Percentiles rank a stretch among this genome's conserved stretches.
These are phyloP conservation scores for Alternaria gansuensis DNA, from an alignment of 2,329 filamentous ascomycete genomes.

Conservation along the genomic window DNA sequence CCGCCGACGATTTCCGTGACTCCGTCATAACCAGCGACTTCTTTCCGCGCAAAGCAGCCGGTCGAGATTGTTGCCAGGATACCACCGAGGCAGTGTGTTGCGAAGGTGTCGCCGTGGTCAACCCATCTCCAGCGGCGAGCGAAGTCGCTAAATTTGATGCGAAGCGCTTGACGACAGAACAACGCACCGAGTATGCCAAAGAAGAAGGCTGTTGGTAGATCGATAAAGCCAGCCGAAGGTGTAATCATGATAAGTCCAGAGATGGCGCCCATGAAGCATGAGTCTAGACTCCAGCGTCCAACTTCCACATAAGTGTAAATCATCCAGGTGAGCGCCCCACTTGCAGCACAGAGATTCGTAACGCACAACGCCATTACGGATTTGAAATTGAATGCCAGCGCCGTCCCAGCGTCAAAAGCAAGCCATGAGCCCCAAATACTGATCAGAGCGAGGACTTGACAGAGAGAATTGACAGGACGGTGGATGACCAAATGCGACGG, in stretches of 20 bases:
- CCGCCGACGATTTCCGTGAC: conserved; percentile 60
- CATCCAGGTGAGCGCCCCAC: conserved; percentile 60
- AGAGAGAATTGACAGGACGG: conserved; percentile 60
- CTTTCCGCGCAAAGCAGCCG: conserved; percentile 61
- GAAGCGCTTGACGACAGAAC: conserved; percentile 61
- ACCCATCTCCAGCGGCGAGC: conserved; percentile 62
- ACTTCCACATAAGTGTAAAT: conserved; percentile 56
- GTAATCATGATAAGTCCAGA: conserved; percentile 64
- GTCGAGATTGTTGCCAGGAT: conserved; percentile 62
- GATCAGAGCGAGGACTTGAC: conserved; percentile 59
- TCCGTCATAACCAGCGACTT: conserved; percentile 64
- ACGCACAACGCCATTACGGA: conserved; percentile 61
- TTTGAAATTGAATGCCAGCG: conserved; percentile 60
- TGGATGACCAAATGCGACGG: conserved; percentile 60
- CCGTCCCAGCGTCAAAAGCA: conserved; percentile 62
- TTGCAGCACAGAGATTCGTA: conserved; percentile 60
- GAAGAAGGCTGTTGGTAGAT: conserved; percentile 59
- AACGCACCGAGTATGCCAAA: conserved; percentile 60
- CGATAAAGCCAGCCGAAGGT: conserved; percentile 60
- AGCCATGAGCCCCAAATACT: conserved; percentile 64
- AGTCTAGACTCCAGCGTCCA: conserved; percentile 59
- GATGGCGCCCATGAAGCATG: conserved; percentile 64
- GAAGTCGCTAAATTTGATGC: conserved; percentile 62
- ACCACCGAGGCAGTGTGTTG: conserved; percentile 64
- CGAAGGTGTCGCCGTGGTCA: conserved; percentile 65